Conservation (phyloP, 2,329 filamentous ascomycete genomes). For the Aspergillus brunneoviolaceus region DNA sequence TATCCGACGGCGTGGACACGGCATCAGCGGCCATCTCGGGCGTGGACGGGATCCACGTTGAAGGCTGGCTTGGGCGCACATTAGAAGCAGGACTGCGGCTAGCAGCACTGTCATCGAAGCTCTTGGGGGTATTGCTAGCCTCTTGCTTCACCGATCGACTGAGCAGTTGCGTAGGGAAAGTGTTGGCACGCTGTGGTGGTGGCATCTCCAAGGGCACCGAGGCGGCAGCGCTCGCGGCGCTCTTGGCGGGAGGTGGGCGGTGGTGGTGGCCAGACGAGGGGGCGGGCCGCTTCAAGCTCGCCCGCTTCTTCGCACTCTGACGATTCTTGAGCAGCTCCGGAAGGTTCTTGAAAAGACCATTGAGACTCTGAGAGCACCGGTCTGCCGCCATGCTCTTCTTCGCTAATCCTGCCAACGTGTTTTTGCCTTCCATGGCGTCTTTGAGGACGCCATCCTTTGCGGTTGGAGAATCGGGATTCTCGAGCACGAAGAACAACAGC, state of each 20-base stretch:
- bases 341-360: constrained; percentile 77
- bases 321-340: constrained; percentile 67
- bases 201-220: constrained; percentile 20
- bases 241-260: not conserved
- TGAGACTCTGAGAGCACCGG: constrained; percentile 73
- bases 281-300: constrained; percentile 50
- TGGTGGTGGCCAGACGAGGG: constrained; percentile 26
- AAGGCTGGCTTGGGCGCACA: constrained; percentile 14
- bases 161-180: constrained; percentile 39
- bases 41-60: constrained; percentile 28
- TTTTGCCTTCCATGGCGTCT: constrained; percentile 80
- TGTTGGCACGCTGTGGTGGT: constrained; percentile 39
- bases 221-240: constrained; percentile 1
- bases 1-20: constrained; percentile 31
- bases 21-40: constrained; percentile 31
- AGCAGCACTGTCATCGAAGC: constrained; percentile 31
- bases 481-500: constrained; percentile 63
- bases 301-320: constrained; percentile 47
- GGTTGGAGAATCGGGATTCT: constrained; percentile 61
- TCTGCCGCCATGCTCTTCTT: constrained; percentile 87
- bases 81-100: constrained; percentile 22
- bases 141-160: constrained; percentile 27
- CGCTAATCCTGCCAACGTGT: constrained; percentile 75
- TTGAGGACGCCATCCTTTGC: constrained; percentile 72
- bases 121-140: constrained; percentile 28